Percentiles rank a stretch among this genome's conserved stretches.
phyloP scores from a whole-genome alignment of 2,329 filamentous ascomycete genomes.

The Trichoderma oligosporum region DNA sequence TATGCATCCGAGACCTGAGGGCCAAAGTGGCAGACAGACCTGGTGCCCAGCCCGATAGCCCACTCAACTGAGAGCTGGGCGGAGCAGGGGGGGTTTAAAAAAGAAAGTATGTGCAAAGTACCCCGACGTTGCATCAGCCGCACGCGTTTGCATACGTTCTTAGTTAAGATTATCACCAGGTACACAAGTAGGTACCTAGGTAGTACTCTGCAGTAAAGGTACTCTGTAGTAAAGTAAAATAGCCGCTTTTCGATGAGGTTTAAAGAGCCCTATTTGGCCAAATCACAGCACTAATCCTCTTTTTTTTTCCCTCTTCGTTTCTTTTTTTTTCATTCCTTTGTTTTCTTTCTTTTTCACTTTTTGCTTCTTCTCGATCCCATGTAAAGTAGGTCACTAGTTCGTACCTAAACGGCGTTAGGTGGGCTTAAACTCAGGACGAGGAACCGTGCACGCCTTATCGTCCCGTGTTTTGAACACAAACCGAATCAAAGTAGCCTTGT shows the following conservation, averaged over 20 bases:
- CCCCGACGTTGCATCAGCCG: slow-evolving; percentile 16
- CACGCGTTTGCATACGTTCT: slow-evolving; percentile 7
- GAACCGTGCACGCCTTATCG: slow-evolving; percentile 3
- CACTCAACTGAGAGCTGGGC: neutral
- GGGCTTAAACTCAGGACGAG: neutral
- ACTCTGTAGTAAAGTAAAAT: no score
- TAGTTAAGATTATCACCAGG: neutral
- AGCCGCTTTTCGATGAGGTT: no score
- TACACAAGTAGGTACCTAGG: no score
- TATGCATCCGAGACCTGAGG: slow-evolving; percentile 15
- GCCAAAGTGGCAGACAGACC: neutral
- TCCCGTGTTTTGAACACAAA: slow-evolving; percentile 4
- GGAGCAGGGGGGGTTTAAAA: slow-evolving; percentile 3
- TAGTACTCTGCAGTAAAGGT: no score
- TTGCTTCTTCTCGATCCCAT: no score
- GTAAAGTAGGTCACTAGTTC: no score
- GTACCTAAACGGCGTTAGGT: neutral
- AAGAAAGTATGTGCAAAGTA: no score
- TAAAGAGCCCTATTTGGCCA: no score
- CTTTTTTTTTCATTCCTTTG: no score
- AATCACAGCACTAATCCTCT: neutral
- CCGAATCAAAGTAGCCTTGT: slow-evolving; percentile 7
- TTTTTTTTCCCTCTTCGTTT: neutral
- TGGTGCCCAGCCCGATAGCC: slow-evolving; percentile 2
- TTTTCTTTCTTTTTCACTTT: no score